Percentiles rank a stretch among this genome's conserved stretches.
phyloP scores from a whole-genome alignment of 441 rosid species.

The Iberis amara region DNA sequence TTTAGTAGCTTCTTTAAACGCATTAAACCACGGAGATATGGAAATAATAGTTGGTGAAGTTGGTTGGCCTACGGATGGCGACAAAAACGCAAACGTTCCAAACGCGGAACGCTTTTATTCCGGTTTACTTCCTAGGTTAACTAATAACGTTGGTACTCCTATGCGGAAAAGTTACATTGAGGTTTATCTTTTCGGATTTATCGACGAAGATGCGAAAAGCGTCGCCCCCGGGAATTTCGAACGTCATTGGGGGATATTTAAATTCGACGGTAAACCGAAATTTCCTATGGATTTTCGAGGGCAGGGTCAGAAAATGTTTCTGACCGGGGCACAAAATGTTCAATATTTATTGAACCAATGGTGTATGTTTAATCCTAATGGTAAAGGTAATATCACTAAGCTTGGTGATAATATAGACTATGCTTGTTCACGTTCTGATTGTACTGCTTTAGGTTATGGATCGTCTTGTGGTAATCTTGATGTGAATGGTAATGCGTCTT shows the following conservation, averaged over 20 bases:
- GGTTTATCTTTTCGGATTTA: conserved; percentile 51
- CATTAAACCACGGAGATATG: conserved; percentile 47
- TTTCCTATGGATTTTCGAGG: conserved; percentile 65
- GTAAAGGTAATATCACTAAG: neutral
- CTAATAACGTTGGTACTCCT: conserved; percentile 70
- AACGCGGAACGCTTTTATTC: conserved; percentile 65
- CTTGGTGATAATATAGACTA: conserved; percentile 28
- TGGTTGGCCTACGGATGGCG: conserved; percentile 97
- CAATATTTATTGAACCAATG: conserved; percentile 52
- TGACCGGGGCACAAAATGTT: conserved; percentile 51
- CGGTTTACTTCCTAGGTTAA: conserved; percentile 58
- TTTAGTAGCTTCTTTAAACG: conserved; percentile 56
- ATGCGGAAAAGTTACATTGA: conserved; percentile 44
- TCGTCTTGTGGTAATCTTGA: conserved; percentile 42
- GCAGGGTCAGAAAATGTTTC: conserved; percentile 39
- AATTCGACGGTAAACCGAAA: conserved; percentile 70
- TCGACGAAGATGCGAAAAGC: conserved; percentile 71
- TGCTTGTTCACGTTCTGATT: conserved; percentile 61
- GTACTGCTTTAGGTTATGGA: conserved; percentile 41
- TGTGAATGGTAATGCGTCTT: conserved; percentile 37
- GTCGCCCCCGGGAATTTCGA: conserved; percentile 58
- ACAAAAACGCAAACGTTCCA: conserved; percentile 58
- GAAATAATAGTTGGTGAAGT: conserved; percentile 81
- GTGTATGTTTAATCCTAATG: conserved; percentile 41
- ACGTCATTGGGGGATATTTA: conserved; percentile 84